phyloP scores from a whole-genome alignment of 495 filamentous ascomycete genomes.

The Daldinia grandis region DNA sequence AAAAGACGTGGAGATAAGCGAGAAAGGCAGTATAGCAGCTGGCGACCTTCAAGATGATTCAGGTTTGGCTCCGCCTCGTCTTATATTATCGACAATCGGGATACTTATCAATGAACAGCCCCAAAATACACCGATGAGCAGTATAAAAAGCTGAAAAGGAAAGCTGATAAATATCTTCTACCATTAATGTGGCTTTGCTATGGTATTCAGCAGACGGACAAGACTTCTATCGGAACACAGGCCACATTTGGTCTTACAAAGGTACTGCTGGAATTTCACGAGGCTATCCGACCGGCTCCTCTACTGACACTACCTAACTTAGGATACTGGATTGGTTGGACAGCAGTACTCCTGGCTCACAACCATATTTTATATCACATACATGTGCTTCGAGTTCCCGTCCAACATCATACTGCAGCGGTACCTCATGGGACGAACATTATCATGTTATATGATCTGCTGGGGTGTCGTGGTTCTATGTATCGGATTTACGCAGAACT shows the following conservation, averaged over 20 bases:
- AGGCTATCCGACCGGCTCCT: not conserved
- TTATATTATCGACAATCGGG: not conserved
- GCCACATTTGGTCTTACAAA: constrained; percentile 43
- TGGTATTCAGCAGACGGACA: constrained; percentile 47
- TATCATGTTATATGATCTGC: constrained; percentile 48
- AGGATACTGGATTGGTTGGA: constrained; percentile 45
- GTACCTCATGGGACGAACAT: constrained; percentile 46
- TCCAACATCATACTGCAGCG: constrained; percentile 45
- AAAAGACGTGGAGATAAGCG: constrained; percentile 27
- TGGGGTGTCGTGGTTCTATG: constrained; percentile 45
- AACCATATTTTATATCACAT: constrained; percentile 47
- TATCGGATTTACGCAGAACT: constrained; percentile 48
- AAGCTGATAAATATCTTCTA: constrained; percentile 43
- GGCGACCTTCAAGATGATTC: constrained; percentile 27
- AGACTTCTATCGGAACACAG: constrained; percentile 46
- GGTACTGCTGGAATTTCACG: not conserved
- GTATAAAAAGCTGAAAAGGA: constrained; percentile 43
- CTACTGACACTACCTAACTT: not conserved
- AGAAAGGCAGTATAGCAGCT: constrained; percentile 33
- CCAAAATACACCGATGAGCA: constrained; percentile 43
- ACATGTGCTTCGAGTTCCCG: constrained; percentile 48
- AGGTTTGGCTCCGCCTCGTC: constrained; percentile 17
- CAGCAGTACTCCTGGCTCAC: constrained; percentile 49
- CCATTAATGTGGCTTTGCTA: constrained; percentile 50
- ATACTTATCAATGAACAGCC: constrained; percentile 16